A percentile compares a stretch with the other conserved stretches of the same genome.
Conservation (phyloP, 2,329 filamentous ascomycete genomes). For the Fusarium pilosicola region DNA sequence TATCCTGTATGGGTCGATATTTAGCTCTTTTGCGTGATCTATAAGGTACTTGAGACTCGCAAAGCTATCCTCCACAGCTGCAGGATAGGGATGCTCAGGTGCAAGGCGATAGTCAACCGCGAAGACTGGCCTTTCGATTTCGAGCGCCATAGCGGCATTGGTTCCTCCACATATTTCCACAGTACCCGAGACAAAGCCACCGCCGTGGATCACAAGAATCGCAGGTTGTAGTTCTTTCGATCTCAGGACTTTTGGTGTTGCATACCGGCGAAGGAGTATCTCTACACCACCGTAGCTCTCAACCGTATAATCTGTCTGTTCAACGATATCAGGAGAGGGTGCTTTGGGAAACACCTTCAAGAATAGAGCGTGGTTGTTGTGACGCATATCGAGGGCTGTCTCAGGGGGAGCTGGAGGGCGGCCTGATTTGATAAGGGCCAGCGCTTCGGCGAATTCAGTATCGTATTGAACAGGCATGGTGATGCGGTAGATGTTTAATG, state of each 20-base stretch:
- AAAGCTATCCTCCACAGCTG: conserved; percentile 29
- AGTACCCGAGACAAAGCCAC: conserved; percentile 22
- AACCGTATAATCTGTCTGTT: conserved; percentile 20
- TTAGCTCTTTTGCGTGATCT: conserved; percentile 25
- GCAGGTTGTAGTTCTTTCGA: conserved; percentile 21
- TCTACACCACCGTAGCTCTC: conserved; percentile 22
- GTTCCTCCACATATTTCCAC: conserved; percentile 14
- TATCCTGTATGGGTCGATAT: conserved; percentile 26
- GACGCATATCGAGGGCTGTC: conserved; percentile 28
- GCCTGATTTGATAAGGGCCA: conserved; percentile 21
- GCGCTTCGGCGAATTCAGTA: conserved; percentile 28
- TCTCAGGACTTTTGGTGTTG: conserved; percentile 3
- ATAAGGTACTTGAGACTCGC: conserved; percentile 26
- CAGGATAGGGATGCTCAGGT: conserved; percentile 29
- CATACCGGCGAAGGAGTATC: conserved; percentile 29
- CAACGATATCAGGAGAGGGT: background rate
- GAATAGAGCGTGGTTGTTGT: conserved; percentile 10
- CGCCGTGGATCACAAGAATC: conserved; percentile 30
- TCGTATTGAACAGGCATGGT: conserved; percentile 34
- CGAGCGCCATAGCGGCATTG: background rate
- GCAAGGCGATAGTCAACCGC: conserved; percentile 37
- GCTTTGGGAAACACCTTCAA: conserved; percentile 3
- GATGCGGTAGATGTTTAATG: background rate
- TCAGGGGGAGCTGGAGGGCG: conserved; percentile 1
- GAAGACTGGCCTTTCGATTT: conserved; percentile 24